Conservation (phyloP, 73 alveolate species). For the Tetrahymena borealis region DNA sequence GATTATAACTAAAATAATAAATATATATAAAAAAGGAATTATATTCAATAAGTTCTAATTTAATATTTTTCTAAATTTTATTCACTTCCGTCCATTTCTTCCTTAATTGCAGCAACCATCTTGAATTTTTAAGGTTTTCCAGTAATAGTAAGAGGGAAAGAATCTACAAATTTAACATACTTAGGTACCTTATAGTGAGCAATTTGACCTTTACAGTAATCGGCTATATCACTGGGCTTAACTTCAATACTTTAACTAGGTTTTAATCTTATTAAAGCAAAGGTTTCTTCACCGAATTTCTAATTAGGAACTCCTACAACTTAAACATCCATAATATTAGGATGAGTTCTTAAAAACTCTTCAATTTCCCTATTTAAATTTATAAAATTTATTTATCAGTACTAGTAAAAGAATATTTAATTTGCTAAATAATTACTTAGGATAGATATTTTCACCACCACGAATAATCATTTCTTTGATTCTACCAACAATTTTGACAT, state of each 20-base stretch:
- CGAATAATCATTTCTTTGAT: slow-evolving; percentile 79
- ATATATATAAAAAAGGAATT: no score
- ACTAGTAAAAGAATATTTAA: not conserved
- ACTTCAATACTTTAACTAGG: not conserved
- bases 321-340: slow-evolving; percentile 54
- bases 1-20: no score
- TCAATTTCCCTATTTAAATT: slow-evolving; percentile 54
- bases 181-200: slow-evolving; percentile 70
- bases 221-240: slow-evolving; percentile 18
- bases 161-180: slow-evolving; percentile 49
- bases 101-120: slow-evolving; percentile 52
- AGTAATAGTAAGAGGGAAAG: slow-evolving; percentile 70
- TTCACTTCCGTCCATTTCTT: slow-evolving; percentile 29
- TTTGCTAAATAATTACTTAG: slow-evolving; percentile 9
- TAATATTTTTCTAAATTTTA: slow-evolving; percentile 7
- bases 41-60: not conserved
- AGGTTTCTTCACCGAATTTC: slow-evolving; percentile 71
- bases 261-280: slow-evolving; percentile 67
- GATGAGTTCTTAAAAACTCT: slow-evolving; percentile 53
- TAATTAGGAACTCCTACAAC: slow-evolving; percentile 72
- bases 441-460: slow-evolving; percentile 87
- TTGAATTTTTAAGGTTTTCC: slow-evolving; percentile 73
- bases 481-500: slow-evolving; percentile 71
- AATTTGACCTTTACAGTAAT: slow-evolving; percentile 53
- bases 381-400: no score